Percentiles rank a stretch among this genome's conserved stretches.
These are phyloP conservation scores for Neopestalotiopsis rosae DNA, from an alignment of 2,329 filamentous ascomycete species.

Conservation along the genomic window DNA sequence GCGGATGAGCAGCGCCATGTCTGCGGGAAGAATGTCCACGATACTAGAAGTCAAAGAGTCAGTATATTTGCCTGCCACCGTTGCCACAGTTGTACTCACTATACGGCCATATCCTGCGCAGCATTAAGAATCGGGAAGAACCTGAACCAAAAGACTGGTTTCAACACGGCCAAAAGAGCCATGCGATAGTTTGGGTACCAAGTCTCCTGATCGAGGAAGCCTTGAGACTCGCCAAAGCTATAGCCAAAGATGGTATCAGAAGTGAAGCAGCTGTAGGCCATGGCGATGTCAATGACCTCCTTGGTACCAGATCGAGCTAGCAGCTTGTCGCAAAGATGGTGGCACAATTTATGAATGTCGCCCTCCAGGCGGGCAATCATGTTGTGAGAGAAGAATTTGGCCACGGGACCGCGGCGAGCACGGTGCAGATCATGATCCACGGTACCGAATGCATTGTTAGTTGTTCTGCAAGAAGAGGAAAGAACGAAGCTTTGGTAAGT, in stretches of 20 bases:
- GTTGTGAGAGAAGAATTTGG: conserved; percentile 32
- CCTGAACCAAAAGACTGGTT: conserved; percentile 9
- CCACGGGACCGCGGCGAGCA: conserved; percentile 27
- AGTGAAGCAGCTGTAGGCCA: conserved; percentile 26
- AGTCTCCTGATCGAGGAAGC: conserved; percentile 29
- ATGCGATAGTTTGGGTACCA: conserved; percentile 29
- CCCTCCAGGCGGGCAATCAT: conserved; percentile 37
- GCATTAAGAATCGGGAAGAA: conserved; percentile 4
- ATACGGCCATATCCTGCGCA: not conserved
- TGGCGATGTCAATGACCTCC: conserved; percentile 24
- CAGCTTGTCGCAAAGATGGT: conserved; percentile 34
- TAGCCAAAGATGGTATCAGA: conserved; percentile 32
- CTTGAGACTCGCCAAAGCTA: conserved; percentile 29
- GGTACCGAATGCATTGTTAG: conserved; percentile 16
- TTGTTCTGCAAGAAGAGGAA: conserved; percentile 27
- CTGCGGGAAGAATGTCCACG: conserved; percentile 22
- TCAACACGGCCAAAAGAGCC: not conserved
- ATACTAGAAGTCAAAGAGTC: not conserved
- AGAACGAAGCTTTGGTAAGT: not conserved
- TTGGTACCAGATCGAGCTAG: conserved; percentile 36
- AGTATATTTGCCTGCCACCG: too few species aligned
- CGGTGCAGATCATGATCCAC: conserved; percentile 33
- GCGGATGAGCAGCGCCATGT: conserved; percentile 24
- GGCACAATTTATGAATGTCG: conserved; percentile 25
- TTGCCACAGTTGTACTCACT: not conserved